A percentile compares a stretch with the other conserved stretches of the same genome.
Conservation (phyloP, 2,329 filamentous ascomycete genomes). For the Fusarium sp. region DNA sequence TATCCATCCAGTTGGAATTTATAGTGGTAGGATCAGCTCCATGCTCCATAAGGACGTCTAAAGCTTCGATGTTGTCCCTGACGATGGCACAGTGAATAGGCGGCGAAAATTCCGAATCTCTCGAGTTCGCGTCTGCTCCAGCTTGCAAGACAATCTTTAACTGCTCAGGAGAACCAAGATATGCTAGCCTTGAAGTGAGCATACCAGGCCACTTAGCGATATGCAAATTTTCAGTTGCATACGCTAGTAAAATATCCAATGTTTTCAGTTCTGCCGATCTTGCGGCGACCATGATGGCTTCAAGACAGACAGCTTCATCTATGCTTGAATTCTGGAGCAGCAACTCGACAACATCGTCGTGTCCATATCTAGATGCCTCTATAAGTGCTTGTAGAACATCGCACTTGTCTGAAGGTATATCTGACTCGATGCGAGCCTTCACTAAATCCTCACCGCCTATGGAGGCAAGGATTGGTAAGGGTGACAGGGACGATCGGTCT, state of each 20-base stretch:
- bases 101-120: background rate
- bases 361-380: background rate
- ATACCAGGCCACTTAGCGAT: background rate
- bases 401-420: background rate
- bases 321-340: background rate
- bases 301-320: background rate
- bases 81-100: background rate
- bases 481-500: rapidly evolving
- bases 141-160: background rate
- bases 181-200: rapidly evolving
- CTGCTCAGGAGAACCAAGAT: background rate
- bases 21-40: background rate
- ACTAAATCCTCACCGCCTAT: rapidly evolving
- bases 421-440: background rate
- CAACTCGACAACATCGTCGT: background rate
- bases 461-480: background rate
- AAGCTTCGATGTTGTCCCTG: background rate
- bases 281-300: background rate
- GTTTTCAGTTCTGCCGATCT: background rate
- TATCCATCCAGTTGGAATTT: background rate
- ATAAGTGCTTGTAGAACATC: background rate
- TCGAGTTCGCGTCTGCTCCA: background rate
- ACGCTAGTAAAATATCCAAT: background rate
- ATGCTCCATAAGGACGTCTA: background rate
- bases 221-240: background rate